Percentiles rank a stretch among this genome's conserved stretches.
Evolutionary conservation across 768 basidiomycete species (phyloP).

Genomic region (Scleroderma citrinum): DNA sequence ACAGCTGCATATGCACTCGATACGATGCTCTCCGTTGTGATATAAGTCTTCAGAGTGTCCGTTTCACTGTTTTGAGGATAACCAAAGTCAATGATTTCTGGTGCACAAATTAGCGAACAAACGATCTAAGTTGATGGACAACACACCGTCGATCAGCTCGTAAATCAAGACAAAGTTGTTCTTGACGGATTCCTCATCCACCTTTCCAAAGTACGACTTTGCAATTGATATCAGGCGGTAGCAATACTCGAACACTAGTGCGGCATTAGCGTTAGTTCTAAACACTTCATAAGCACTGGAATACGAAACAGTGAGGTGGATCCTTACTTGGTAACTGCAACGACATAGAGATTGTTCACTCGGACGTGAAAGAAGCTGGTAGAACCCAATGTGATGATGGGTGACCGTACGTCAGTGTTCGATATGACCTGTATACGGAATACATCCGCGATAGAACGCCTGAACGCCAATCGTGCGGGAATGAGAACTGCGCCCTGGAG

Average conservation of each 20-base stretch:
- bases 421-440: slow-evolving; percentile 99
- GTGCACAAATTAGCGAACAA: slow-evolving; percentile 3
- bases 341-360: slow-evolving; percentile 91
- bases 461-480: slow-evolving; percentile 23
- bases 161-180: slow-evolving; percentile 99
- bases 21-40: slow-evolving; percentile 95
- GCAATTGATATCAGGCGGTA: slow-evolving; percentile 95
- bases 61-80: slow-evolving; percentile 99
- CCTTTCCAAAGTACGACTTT: slow-evolving; percentile 95
- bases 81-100: slow-evolving; percentile 97
- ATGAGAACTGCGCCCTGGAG: neutral
- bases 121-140: slow-evolving; percentile 6
- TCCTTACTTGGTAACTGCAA: slow-evolving; percentile 89
- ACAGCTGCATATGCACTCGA: slow-evolving; percentile 82
- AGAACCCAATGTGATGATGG: slow-evolving; percentile 95
- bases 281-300: neutral
- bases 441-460: slow-evolving; percentile 94
- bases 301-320: neutral
- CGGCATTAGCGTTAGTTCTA: slow-evolving; percentile 95
- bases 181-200: slow-evolving; percentile 97
- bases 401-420: slow-evolving; percentile 93
- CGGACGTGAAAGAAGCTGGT: slow-evolving; percentile 99
- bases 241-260: slow-evolving; percentile 95
- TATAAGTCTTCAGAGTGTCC: slow-evolving; percentile 95
- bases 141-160: slow-evolving; percentile 88